Evolutionary conservation across 2,329 filamentous ascomycete genomes (phyloP), one percentile per base, ranked within the genome.

Genomic region (Tolypocladium pustulatum): DNA sequence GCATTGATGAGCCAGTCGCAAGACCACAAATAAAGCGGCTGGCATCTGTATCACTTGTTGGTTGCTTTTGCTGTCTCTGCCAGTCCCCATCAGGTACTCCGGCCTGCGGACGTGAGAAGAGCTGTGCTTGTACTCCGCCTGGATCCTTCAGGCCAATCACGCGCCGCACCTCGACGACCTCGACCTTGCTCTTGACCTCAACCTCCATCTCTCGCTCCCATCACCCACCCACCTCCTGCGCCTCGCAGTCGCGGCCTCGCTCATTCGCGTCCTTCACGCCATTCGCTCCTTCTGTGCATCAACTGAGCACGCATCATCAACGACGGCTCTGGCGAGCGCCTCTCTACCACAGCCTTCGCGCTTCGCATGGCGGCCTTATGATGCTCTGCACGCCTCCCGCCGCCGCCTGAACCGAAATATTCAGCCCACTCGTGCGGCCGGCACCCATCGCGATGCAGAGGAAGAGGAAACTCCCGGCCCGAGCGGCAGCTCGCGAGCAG

Each of bases 391-490:
- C 51, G 52, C 15, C 8, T 25, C 51, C 32, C 30, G 32, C 52
- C 30, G 30, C 15, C 38, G 37, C 27, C 25, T 41, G 22, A 51
- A n/a, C n/a, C 32, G 34, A 54, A 20, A 22, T 27, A 9, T 30
- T 40, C 38, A 55, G 54, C 36, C 54, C 12, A 34, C 54, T 22
- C 37, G 54, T 22, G 43, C 54, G 56, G 49, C 55, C 55, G 55
- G 49, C 57, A 9, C n/a, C 58, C 59, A 58, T 56, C 57, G 53
- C 55, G 54, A 87, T 87, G 83, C 84, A 87, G 74, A 81, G 76
- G 69, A 87, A 87, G 75, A 79, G 84, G 68, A 87, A 86, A 73
- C 73, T 86, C 61, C 84, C 84, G 27, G 78, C 84, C 49, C 80
- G 85, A 68, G 81, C 82, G 57, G 80, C 83, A 52, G 82, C 84